A percentile compares a stretch with the other conserved stretches of the same genome.
Evolutionary conservation across 164 flowering plant species (phyloP).

Genomic region (Hamamelis virginiana): DNA sequence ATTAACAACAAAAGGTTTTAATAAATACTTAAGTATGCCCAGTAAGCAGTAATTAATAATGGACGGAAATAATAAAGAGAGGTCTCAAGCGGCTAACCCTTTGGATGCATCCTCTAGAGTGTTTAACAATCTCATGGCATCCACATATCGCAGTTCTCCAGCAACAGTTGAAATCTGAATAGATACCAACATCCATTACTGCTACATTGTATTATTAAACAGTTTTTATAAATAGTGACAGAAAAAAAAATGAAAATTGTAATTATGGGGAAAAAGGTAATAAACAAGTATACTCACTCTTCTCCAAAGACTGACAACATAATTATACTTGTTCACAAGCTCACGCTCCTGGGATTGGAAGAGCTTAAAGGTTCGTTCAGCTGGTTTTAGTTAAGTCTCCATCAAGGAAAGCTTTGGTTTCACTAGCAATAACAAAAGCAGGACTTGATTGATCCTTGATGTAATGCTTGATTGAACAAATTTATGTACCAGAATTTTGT

Average conservation of each 20-base stretch:
- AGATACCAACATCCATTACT: constrained; percentile 7
- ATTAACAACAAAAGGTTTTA: too few species aligned
- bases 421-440: not conserved
- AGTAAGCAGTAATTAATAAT: not conserved
- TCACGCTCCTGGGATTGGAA: constrained; percentile 76
- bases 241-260: not conserved
- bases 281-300: constrained; percentile 58
- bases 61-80: constrained; percentile 3
- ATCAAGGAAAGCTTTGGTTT: not conserved
- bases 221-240: not conserved
- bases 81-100: constrained; percentile 49
- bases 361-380: constrained; percentile 70
- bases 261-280: not conserved
- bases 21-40: not conserved
- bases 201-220: not conserved
- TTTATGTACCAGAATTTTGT: not conserved
- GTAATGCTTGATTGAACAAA: too few species aligned
- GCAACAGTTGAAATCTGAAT: constrained; percentile 74
- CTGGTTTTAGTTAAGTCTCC: constrained; percentile 56
- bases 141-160: constrained; percentile 80
- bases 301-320: constrained; percentile 88
- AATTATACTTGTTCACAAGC: constrained; percentile 73
- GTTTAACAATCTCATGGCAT: constrained; percentile 69
- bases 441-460: too few species aligned
- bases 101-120: constrained; percentile 77